phyloP scores from a whole-genome alignment of 495 filamentous ascomycete species.

The Thermothielavioides terrestris region DNA sequence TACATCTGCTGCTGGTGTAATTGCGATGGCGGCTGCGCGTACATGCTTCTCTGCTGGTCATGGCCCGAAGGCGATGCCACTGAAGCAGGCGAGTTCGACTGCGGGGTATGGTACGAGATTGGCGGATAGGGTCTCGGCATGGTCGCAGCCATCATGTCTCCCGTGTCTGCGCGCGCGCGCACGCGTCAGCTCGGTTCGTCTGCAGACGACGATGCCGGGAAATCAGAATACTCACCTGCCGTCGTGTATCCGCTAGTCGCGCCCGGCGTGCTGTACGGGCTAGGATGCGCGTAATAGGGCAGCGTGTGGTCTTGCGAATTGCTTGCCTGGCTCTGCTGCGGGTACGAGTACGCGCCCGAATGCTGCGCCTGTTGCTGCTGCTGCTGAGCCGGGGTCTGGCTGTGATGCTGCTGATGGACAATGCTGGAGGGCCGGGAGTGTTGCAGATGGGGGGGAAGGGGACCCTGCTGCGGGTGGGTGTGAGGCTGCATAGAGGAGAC shows the following conservation, averaged over 20 bases:
- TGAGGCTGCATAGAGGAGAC: constrained; percentile 52
- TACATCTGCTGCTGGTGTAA: constrained; percentile 64
- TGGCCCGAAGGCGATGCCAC: constrained; percentile 83
- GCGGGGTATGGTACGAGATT: constrained; percentile 85
- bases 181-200: constrained; percentile 20
- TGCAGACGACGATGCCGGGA: background rate
- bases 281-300: constrained; percentile 65
- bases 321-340: constrained; percentile 37
- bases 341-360: constrained; percentile 52
- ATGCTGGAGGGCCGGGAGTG: constrained; percentile 57
- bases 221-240: constrained; percentile 55
- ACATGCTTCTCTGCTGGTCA: constrained; percentile 81
- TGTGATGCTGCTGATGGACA: constrained; percentile 57
- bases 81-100: constrained; percentile 93
- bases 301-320: constrained; percentile 48
- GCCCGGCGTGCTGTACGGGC: constrained; percentile 64
- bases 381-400: constrained; percentile 36
- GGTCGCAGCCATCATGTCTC: constrained; percentile 90
- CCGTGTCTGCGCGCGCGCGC: constrained; percentile 49
- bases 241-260: constrained; percentile 65
- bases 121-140: constrained; percentile 84
- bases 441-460: constrained; percentile 48
- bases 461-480: constrained; percentile 51
- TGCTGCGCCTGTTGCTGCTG: constrained; percentile 40
- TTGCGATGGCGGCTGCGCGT: constrained; percentile 71